Conservation (phyloP, 2,329 filamentous ascomycete genomes). For the Colletotrichum filicis region DNA sequence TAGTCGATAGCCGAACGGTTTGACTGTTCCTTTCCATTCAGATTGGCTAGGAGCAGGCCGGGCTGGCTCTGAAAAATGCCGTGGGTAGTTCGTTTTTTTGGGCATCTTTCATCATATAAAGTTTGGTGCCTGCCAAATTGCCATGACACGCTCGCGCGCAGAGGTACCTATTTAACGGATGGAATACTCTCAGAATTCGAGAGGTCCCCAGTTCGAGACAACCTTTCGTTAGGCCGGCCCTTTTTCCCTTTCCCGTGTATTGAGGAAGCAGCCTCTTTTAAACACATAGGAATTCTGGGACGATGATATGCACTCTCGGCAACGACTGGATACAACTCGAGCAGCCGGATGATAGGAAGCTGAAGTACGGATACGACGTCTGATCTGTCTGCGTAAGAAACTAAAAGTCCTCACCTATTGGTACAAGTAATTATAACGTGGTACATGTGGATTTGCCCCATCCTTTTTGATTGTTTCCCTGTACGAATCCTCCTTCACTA, state of each 20-base stretch:
- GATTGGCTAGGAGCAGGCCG: no score
- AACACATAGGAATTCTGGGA: neutral
- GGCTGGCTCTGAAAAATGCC: no score
- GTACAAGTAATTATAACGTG: constrained; percentile 33
- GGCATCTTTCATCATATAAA: no score
- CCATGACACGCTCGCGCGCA: neutral
- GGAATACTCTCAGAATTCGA: neutral
- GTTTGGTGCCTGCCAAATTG: neutral
- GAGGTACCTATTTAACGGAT: neutral
- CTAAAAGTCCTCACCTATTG: constrained; percentile 34
- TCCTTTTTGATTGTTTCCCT: constrained; percentile 3
- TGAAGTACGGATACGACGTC: neutral
- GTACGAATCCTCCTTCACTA: constrained; percentile 20
- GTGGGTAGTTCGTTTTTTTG: no score
- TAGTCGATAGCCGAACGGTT: no score
- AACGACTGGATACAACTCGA: neutral
- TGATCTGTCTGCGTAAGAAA: constrained; percentile 7
- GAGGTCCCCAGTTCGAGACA: neutral
- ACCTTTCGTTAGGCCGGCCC: neutral
- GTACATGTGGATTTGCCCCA: constrained; percentile 30
- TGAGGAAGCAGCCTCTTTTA: neutral
- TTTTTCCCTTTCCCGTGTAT: neutral
- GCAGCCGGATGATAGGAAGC: constrained; percentile 11
- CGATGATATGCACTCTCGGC: neutral
- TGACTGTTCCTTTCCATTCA: no score